Evolutionary conservation across 2,329 filamentous ascomycete genomes (phyloP).

Genomic region (Exophiala sp.): DNA sequence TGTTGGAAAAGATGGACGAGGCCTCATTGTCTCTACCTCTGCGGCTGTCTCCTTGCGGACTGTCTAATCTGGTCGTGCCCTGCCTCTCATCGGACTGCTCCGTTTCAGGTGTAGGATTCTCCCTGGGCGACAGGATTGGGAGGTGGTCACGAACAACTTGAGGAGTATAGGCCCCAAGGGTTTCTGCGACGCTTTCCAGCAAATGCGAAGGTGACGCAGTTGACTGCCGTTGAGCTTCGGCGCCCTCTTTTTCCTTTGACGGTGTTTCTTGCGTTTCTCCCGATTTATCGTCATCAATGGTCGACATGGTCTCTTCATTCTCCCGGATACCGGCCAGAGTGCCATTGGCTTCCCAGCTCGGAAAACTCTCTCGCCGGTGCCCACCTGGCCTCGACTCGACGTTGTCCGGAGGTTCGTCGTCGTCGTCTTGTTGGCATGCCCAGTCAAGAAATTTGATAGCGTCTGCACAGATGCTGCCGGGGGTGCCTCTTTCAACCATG

Average conservation of each 20-base stretch:
- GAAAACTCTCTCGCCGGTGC: constrained; percentile 24
- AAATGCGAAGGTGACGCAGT: constrained; percentile 10
- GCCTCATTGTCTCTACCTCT: constrained; percentile 22
- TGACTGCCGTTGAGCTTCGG: constrained; percentile 1
- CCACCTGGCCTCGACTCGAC: constrained; percentile 9
- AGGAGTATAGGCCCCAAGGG: constrained; percentile 48
- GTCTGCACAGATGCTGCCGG: constrained; percentile 70
- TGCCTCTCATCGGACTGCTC: not conserved
- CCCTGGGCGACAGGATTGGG: constrained; percentile 6
- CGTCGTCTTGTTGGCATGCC: constrained; percentile 53
- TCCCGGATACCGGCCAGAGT: constrained; percentile 28
- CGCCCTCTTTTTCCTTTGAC: not conserved
- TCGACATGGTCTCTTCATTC: constrained; percentile 12
- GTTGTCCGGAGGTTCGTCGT: constrained; percentile 33
- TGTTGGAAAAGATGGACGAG: constrained; percentile 27
- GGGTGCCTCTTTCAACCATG: constrained; percentile 85
- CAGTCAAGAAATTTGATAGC: constrained; percentile 77
- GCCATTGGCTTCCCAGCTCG: constrained; percentile 29
- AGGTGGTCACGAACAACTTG: constrained; percentile 45
- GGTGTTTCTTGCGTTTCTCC: not conserved
- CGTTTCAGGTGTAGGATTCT: constrained; percentile 1
- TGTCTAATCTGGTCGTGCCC: not conserved
- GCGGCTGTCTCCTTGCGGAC: not conserved
- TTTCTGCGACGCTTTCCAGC: constrained; percentile 32
- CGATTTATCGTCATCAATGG: constrained; percentile 8